Percentiles rank a stretch among this genome's conserved stretches.
phyloP scores from a whole-genome alignment of 345 rosid species.

The Trapa incisa region DNA sequence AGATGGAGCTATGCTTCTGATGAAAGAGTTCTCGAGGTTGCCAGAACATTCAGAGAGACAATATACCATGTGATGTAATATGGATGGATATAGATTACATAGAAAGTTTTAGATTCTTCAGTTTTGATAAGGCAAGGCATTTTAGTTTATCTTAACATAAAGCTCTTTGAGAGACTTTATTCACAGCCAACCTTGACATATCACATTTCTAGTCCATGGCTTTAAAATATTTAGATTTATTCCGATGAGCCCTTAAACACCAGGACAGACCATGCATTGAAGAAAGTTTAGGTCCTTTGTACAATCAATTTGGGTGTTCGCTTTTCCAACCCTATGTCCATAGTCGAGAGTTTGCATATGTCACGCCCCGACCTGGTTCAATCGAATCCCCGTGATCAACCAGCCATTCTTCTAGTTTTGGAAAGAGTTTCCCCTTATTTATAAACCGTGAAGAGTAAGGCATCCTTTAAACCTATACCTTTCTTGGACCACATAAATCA shows the following conservation, averaged over 20 bases:
- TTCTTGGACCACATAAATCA: too few species aligned
- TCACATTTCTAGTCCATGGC: background rate
- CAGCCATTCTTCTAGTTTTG: too few species aligned
- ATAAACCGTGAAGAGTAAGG: too few species aligned
- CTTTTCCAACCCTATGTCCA: slow-evolving; percentile 56
- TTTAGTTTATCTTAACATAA: background rate
- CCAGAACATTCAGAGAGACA: slow-evolving; percentile 64
- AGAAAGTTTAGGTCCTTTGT: background rate
- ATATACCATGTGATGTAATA: slow-evolving; percentile 74
- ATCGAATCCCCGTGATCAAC: too few species aligned
- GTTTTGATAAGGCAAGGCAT: slow-evolving; percentile 60
- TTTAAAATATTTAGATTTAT: background rate
- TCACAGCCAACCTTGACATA: background rate
- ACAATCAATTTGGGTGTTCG: background rate
- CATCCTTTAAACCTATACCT: too few species aligned
- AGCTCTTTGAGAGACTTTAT: background rate
- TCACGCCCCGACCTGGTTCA: too few species aligned
- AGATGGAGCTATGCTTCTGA: slow-evolving; percentile 90
- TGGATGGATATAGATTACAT: slow-evolving; percentile 99
- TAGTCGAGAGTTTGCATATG: slow-evolving; percentile 44
- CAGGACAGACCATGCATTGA: background rate
- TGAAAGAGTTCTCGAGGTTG: slow-evolving; percentile 62
- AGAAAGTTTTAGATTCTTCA: slow-evolving; percentile 95
- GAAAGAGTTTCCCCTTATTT: too few species aligned
- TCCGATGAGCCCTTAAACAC: background rate